Evolutionary conservation across 2,329 filamentous ascomycete genomes (phyloP).

Genomic region (Fusarium goolgardi): DNA sequence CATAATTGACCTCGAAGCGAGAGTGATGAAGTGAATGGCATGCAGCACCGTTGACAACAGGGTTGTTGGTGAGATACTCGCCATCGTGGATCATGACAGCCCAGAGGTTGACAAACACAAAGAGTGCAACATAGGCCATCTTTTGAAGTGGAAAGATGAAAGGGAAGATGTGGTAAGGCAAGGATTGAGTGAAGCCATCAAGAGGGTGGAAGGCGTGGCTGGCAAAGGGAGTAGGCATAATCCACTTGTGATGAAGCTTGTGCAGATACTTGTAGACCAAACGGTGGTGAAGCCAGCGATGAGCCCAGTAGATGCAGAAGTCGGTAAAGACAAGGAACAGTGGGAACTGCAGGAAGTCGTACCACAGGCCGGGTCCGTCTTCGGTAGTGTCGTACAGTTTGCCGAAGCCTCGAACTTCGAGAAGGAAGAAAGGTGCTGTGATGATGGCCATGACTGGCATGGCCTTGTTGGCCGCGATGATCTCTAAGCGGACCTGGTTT

Average conservation of each 20-base stretch:
- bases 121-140: slow-evolving; percentile 85
- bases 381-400: slow-evolving; percentile 86
- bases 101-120: slow-evolving; percentile 96
- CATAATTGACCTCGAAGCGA: slow-evolving; percentile 76
- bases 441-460: slow-evolving; percentile 86
- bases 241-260: slow-evolving; percentile 99
- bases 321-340: slow-evolving; percentile 91
- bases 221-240: slow-evolving; percentile 95
- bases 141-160: slow-evolving; percentile 95
- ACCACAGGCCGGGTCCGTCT: slow-evolving; percentile 81
- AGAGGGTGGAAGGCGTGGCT: slow-evolving; percentile 95
- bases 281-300: slow-evolving; percentile 85
- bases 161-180: slow-evolving; percentile 94
- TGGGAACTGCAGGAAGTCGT: slow-evolving; percentile 86
- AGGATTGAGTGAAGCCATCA: slow-evolving; percentile 87
- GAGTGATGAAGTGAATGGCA: slow-evolving; percentile 85
- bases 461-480: slow-evolving; percentile 78
- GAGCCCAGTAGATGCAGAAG: slow-evolving; percentile 91
- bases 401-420: slow-evolving; percentile 84
- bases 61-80: slow-evolving; percentile 90
- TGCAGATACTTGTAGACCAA: slow-evolving; percentile 84
- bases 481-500: slow-evolving; percentile 90
- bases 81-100: slow-evolving; percentile 96
- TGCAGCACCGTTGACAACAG: slow-evolving; percentile 92
- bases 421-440: slow-evolving; percentile 83